Evolutionary conservation across 257 asterid genomes (phyloP).

Genomic region (Nemophila menziesii): DNA sequence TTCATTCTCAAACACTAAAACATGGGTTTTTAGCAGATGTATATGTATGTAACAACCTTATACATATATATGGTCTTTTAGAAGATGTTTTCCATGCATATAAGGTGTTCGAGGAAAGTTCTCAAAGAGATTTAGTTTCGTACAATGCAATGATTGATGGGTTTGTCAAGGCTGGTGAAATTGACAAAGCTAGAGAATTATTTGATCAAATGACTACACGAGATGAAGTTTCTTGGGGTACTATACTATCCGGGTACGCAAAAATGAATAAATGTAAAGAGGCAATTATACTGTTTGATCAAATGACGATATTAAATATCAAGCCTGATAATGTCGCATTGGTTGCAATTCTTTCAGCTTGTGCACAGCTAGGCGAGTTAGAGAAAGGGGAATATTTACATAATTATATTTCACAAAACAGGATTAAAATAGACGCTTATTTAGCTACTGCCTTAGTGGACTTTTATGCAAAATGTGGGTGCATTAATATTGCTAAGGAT

Average conservation of each 20-base stretch:
- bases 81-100: conserved; percentile 29
- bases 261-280: conserved; percentile 34
- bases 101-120: conserved; percentile 44
- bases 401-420: conserved; percentile 18
- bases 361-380: conserved; percentile 65
- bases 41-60: conserved; percentile 47
- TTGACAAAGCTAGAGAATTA: conserved; percentile 38
- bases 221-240: conserved; percentile 67
- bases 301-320: conserved; percentile 27
- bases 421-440: conserved; percentile 36
- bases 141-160: conserved; percentile 65
- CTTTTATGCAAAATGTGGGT: conserved; percentile 70
- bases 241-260: conserved; percentile 71
- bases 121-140: conserved; percentile 49
- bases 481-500: conserved; percentile 42
- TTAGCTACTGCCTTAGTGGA: conserved; percentile 73
- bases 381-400: conserved; percentile 54
- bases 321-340: conserved; percentile 43
- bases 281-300: conserved; percentile 48
- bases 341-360: conserved; percentile 68
- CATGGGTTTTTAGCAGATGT: conserved; percentile 50
- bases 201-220: conserved; percentile 56
- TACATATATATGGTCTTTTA: conserved; percentile 20
- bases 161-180: conserved; percentile 52
- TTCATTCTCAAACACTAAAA: conserved; percentile 47